Evolutionary conservation across 2,329 filamentous ascomycete species (phyloP).

Genomic region (Paradendryphiella salina): DNA sequence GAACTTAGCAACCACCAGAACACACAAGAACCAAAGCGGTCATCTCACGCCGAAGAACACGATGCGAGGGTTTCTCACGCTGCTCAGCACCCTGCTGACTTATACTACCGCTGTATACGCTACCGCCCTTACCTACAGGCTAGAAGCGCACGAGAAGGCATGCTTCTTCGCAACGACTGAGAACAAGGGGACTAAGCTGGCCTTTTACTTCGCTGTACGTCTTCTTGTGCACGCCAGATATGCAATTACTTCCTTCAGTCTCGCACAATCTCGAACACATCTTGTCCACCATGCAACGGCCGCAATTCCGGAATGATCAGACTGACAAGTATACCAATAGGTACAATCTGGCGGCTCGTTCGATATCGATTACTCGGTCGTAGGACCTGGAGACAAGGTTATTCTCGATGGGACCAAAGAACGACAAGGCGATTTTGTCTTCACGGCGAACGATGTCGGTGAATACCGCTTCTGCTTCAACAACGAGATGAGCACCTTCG

Average conservation of each 20-base stretch:
- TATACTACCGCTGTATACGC: slow-evolving; percentile 73
- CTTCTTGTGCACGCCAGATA: neutral
- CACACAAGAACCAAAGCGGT: slow-evolving; percentile 15
- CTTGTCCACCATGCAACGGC: neutral
- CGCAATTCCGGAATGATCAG: neutral
- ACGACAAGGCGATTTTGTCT: slow-evolving; percentile 96
- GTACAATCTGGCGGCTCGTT: slow-evolving; percentile 98
- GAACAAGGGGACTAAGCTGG: slow-evolving; percentile 81
- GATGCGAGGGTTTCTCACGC: slow-evolving; percentile 42
- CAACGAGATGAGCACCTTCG: slow-evolving; percentile 97
- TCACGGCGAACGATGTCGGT: slow-evolving; percentile 83
- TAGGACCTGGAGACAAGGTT: slow-evolving; percentile 76
- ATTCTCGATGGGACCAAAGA: slow-evolving; percentile 88
- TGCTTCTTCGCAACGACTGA: slow-evolving; percentile 89
- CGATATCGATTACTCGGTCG: slow-evolving; percentile 91
- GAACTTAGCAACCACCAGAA: slow-evolving; percentile 20
- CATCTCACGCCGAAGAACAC: slow-evolving; percentile 22
- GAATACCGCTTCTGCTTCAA: slow-evolving; percentile 98
- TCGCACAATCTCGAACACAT: too few species aligned
- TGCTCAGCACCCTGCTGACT: slow-evolving; percentile 65
- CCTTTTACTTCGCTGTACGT: slow-evolving; percentile 96
- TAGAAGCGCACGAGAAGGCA: slow-evolving; percentile 86
- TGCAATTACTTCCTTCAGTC: neutral
- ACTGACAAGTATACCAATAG: slow-evolving; percentile 51
- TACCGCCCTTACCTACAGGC: slow-evolving; percentile 92